Conservation (phyloP, 2,329 filamentous ascomycete species). For the Fragosphaeria purpurea region DNA sequence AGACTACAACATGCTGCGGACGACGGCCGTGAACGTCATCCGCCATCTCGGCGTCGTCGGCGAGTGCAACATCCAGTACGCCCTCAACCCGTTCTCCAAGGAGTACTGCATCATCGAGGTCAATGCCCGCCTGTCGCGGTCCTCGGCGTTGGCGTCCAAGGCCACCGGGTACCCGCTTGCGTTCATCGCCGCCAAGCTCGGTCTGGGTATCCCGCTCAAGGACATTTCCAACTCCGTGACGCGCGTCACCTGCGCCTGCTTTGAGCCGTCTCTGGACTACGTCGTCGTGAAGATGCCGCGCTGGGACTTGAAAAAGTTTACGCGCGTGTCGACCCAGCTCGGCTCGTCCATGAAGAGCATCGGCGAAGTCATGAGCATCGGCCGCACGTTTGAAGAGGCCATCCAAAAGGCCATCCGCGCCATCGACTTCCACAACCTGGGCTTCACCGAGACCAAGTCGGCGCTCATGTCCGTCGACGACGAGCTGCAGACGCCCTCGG, state of each 20-base stretch:
- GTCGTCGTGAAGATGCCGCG: conserved; percentile 97
- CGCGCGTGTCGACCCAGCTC: conserved; percentile 86
- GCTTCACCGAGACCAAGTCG: conserved; percentile 74
- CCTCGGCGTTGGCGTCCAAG: conserved; percentile 91
- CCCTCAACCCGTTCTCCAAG: conserved; percentile 84
- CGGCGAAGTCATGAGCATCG: conserved; percentile 97
- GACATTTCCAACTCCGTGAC: conserved; percentile 96
- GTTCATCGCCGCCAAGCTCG: conserved; percentile 94
- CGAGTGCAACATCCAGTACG: conserved; percentile 99
- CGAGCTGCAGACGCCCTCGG: conserved; percentile 92
- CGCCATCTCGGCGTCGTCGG: conserved; percentile 94
- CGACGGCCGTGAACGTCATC: conserved; percentile 93
- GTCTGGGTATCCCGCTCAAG: conserved; percentile 87
- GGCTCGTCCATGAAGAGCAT: conserved; percentile 99
- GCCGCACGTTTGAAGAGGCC: conserved; percentile 91
- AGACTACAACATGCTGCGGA: conserved; percentile 98
- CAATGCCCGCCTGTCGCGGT: conserved; percentile 90
- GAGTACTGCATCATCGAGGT: conserved; percentile 99
- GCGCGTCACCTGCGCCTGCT: conserved; percentile 91
- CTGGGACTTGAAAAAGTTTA: conserved; percentile 99
- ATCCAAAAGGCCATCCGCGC: conserved; percentile 96
- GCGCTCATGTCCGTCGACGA: conserved; percentile 93
- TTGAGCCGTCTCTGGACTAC: conserved; percentile 96
- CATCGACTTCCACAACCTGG: conserved; percentile 90
- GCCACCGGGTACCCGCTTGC: conserved; percentile 93